phyloP scores from a whole-genome alignment of 2,329 filamentous ascomycete species.

The Sclerotinia spermophila region DNA sequence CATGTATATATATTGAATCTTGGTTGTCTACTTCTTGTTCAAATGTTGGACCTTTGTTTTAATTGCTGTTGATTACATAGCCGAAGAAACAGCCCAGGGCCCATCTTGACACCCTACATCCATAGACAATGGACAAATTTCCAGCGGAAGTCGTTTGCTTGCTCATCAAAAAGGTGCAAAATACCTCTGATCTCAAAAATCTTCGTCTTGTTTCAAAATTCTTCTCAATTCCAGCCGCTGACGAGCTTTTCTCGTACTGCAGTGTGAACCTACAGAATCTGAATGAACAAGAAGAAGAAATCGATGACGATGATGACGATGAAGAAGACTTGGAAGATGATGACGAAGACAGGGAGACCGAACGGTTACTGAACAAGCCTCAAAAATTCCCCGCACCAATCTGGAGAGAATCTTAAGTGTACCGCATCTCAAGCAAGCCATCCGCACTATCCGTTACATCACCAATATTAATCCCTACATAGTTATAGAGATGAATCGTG shows the following conservation, averaged over 20 bases:
- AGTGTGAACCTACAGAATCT: not conserved
- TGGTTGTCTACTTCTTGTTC: too few relatives aligned
- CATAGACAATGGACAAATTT: not conserved
- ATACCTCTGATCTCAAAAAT: not conserved
- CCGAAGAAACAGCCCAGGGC: too few relatives aligned
- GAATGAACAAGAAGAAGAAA: too few relatives aligned
- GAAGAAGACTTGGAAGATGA: not conserved
- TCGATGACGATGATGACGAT: not conserved
- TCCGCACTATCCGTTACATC: not conserved
- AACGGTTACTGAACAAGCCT: not conserved
- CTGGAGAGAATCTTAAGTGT: not conserved
- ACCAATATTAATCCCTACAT: conserved; percentile 5
- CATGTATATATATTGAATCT: too few relatives aligned
- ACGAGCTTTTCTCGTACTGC: not conserved
- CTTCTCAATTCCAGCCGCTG: not conserved
- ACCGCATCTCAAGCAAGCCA: not conserved
- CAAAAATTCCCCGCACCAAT: not conserved
- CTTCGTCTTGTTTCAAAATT: not conserved
- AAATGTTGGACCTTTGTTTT: too few relatives aligned
- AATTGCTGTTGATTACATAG: too few relatives aligned
- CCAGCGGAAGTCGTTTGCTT: not conserved
- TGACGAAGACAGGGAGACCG: not conserved
- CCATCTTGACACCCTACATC: too few relatives aligned
- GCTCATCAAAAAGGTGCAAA: not conserved
- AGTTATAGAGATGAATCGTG: not conserved